These are phyloP conservation scores for Eimeria maxima DNA, from an alignment of 169 alveolate species.

Conservation along the genomic window DNA sequence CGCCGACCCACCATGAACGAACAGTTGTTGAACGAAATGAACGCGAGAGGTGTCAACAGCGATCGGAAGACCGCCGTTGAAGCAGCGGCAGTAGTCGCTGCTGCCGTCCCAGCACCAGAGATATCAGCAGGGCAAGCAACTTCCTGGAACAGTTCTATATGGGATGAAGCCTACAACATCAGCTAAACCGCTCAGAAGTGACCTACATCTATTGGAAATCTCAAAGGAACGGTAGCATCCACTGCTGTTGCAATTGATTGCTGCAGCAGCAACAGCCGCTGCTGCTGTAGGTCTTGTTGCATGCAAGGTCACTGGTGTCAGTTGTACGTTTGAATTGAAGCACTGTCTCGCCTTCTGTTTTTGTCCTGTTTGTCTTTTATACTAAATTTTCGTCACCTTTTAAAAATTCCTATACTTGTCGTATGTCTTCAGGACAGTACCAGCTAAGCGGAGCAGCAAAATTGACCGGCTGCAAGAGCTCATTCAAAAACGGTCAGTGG, in stretches of 20 bases:
- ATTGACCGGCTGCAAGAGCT: neutral
- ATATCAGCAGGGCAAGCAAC: neutral
- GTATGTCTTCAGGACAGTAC: neutral
- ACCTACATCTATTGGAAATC: neutral
- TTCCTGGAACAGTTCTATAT: neutral
- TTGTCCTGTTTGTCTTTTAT: neutral
- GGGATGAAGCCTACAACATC: neutral
- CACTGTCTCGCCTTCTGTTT: neutral
- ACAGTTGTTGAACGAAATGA: neutral
- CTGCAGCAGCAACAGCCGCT: neutral
- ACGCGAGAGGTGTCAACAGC: neutral
- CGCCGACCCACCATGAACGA: neutral
- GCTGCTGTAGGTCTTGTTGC: conserved; percentile 5
- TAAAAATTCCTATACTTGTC: neutral
- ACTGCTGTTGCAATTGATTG: neutral
- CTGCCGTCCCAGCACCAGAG: neutral
- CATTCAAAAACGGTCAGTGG: neutral
- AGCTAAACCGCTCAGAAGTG: neutral
- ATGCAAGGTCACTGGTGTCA: conserved; percentile 61
- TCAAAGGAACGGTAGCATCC: neutral
- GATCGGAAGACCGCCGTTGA: neutral
- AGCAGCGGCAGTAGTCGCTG: neutral
- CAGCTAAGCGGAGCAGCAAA: neutral
- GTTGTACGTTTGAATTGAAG: neutral
- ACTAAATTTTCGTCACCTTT: neutral